Percentiles rank a stretch among this genome's conserved stretches.
Conservation (phyloP, 2,329 filamentous ascomycete species). For the Rhynchosporium graminicola region DNA sequence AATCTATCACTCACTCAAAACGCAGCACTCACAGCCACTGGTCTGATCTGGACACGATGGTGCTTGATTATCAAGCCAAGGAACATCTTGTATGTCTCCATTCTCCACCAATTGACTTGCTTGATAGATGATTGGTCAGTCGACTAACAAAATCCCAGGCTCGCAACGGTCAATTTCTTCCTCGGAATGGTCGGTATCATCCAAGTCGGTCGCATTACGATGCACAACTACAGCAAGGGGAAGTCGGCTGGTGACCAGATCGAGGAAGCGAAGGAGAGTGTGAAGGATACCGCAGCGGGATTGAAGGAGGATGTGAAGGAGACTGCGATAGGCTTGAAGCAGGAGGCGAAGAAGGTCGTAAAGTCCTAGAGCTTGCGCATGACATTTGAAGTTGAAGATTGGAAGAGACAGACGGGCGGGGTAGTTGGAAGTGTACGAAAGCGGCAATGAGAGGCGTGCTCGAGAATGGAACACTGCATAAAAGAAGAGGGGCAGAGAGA, state of each 20-base stretch:
- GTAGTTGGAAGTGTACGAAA: conserved; percentile 5
- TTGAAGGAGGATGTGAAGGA: conserved; percentile 40
- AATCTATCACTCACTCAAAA: conserved; percentile 95
- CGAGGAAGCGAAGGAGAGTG: conserved; percentile 33
- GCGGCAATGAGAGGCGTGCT: background rate
- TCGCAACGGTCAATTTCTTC: conserved; percentile 98
- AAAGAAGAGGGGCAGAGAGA: background rate
- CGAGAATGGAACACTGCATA: background rate
- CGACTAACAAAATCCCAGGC: conserved; percentile 47
- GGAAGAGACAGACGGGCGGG: background rate
- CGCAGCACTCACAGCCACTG: conserved; percentile 83
- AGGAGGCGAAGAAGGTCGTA: conserved; percentile 42
- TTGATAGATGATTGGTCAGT: background rate
- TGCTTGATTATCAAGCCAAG: conserved; percentile 94
- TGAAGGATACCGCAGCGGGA: conserved; percentile 30
- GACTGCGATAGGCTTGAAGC: conserved; percentile 36
- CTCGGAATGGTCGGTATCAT: conserved; percentile 83
- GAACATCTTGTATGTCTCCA: conserved; percentile 74
- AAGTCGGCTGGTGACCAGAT: conserved; percentile 41
- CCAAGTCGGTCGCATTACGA: conserved; percentile 76
- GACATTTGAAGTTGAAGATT: background rate
- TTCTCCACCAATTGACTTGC: background rate
- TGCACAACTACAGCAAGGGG: conserved; percentile 65
- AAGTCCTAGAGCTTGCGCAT: conserved; percentile 37
- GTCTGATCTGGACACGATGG: conserved; percentile 97